Base-by-base conservation (phyloP, 169 alveolate species). In the Sarcocystis neurona region DNA sequence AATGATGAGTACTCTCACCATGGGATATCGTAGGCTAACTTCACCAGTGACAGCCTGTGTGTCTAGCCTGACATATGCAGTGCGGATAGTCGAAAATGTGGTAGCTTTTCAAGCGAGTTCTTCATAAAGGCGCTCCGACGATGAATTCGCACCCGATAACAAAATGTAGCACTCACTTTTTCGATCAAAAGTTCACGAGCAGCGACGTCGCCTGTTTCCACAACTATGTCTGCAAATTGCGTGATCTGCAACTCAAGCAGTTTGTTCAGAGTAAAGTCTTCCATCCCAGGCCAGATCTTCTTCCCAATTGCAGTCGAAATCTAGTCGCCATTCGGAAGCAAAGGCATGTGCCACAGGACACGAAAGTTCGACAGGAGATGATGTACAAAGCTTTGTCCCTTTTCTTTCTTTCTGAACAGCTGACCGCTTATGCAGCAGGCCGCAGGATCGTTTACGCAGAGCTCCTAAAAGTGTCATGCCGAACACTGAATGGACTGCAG, bases 221-320 rank as follows among this genome's bases (percentile, higher is more conserved):
- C 91, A 23, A 87, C 84, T 20, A 78, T 43, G 34, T 77, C 91
- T 47, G 91, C 50, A 77, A 85, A 77, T 32, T 78, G 84, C 43
- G 91, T 74, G 48, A 87, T 46, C 41, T 72, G 34, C 32, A 72
- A 84, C 90, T 72, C 82, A 12, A 72, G 82, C 34, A 72, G 41
- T 10, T 34, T 1, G 15, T 30, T 92, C 53, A 97, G 94, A 41
- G 97, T 95, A 91, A 97, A 97, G 46, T 93, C 96, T 88, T 94
- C 96, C 90, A 86, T 92, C 77, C 87, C 92, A 53, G 98, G 98
- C 1, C 92, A 80, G 60, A 97, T 95, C 46, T 91, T 95, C 77
- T 89, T 91, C 56, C 97, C 97, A 2, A 96, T 95, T 46, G 94
- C 92, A n/a, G 93, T 94, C 44, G 97, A 92, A 58, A 97, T 94